Base-by-base conservation (phyloP, 441 rosid genomes). In the Isatis lusitanica region DNA sequence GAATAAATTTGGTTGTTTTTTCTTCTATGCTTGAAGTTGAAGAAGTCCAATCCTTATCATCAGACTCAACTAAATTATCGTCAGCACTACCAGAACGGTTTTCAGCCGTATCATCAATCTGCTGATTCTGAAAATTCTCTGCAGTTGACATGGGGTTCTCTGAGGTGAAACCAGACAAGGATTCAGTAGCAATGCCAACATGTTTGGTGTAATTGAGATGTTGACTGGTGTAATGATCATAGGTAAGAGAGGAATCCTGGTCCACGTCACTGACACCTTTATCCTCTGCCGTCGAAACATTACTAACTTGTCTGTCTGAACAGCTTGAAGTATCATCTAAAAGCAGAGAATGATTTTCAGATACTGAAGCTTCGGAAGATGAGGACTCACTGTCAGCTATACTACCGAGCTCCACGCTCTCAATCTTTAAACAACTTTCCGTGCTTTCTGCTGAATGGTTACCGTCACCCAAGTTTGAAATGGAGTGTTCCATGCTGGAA, bases 1-100 rank as follows among this genome's bases (percentile, higher is more conserved):
- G 90, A 73, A 91, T 80, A 78, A 91, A 90, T 38, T 74, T 86
- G 61, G 83, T 71, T 77, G 84, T 84, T 72, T 81, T 86, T 72
- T 85, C 91, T 73, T 86, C 87, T 81, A 87, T 63, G 44, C 78
- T 83, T 79, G 81, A 71, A 75, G 50, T 65, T 47, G 71, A 71
- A 56, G 76, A 73, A 65, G 40, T 59, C 63, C 61, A 26, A 79
- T n/a, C 57, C 67, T 67, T 67, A 17, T 73, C 63, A 28, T 40
- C 78, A 63, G 76, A 31, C 47, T 71, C 75, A 71, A 57, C 62
- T 11, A 59, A 47, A 70, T 40, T 39, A 38, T 58, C 62, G 56
- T 40, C 53, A 39, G 63, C 68, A 78, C 76, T 53, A 57, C 51
- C 60, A 58, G 56, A 66, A 81, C 16, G 33, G 46, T 40, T 67